phyloP scores from a whole-genome alignment of 805 yeast genomes.

The Lachancea dasiensis region DNA sequence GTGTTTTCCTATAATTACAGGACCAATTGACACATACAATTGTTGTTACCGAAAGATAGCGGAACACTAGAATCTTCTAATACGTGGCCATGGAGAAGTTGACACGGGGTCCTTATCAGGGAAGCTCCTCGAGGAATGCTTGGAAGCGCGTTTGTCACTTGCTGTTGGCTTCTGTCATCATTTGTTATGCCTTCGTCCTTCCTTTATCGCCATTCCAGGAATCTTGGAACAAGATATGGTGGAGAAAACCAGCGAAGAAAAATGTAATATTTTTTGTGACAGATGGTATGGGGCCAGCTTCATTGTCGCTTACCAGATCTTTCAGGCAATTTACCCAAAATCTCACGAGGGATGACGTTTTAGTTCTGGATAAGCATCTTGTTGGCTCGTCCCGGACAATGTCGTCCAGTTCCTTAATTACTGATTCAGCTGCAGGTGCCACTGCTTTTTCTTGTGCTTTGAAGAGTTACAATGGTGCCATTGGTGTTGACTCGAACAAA shows the following conservation, averaged over 20 bases:
- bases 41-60: no score
- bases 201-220: background rate
- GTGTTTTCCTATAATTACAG: no score
- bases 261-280: constrained; percentile 84
- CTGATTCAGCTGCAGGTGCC: constrained; percentile 97
- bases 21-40: no score
- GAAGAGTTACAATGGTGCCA: constrained; percentile 85
- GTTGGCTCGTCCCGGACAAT: constrained; percentile 84
- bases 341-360: constrained; percentile 48
- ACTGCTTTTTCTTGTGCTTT: constrained; percentile 84
- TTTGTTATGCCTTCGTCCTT: background rate
- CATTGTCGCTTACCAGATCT: constrained; percentile 71
- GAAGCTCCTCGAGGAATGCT: no score
- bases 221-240: background rate
- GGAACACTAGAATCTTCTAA: no score
- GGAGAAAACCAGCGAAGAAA: constrained; percentile 38
- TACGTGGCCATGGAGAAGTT: no score
- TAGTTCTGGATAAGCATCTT: constrained; percentile 60
- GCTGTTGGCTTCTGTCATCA: background rate
- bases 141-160: no score
- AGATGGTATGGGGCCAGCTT: constrained; percentile 95
- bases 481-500: constrained; percentile 67
- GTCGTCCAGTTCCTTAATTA: constrained; percentile 67
- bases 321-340: constrained; percentile 49
- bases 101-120: no score